Percentiles rank a stretch among this genome's conserved stretches.
These are phyloP conservation scores for Helianthus tuberosus DNA, from an alignment of 129 eudicot species.

Conservation along the genomic window DNA sequence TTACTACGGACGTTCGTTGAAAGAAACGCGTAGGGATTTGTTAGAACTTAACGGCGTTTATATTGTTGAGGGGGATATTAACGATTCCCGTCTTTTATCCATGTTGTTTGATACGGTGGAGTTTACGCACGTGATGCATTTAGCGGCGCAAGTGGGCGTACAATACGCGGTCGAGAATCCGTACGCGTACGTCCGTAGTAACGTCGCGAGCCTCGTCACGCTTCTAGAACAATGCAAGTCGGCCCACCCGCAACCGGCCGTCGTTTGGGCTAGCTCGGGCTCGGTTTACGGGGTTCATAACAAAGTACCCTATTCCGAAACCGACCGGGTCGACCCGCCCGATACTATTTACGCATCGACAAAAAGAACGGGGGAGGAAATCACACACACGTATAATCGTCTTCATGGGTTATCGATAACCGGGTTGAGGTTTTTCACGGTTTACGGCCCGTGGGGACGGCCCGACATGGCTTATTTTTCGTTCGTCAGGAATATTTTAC, in stretches of 20 bases:
- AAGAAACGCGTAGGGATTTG: constrained; percentile 32
- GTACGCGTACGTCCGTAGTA: constrained; percentile 47
- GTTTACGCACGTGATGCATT: constrained; percentile 64
- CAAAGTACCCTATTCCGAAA: constrained; percentile 49
- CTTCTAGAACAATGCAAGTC: constrained; percentile 48
- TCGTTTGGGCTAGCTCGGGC: constrained; percentile 64
- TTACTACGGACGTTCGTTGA: constrained; percentile 46
- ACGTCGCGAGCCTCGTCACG: constrained; percentile 48
- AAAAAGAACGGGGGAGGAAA: constrained; percentile 56
- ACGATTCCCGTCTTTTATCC: constrained; percentile 40
- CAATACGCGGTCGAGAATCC: constrained; percentile 60
- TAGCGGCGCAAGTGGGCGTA: constrained; percentile 66
- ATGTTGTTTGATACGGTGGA: constrained; percentile 41
- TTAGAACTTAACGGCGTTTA: constrained; percentile 34
- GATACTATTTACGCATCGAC: constrained; percentile 63
- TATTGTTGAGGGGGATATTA: constrained; percentile 58
- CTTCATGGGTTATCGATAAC: constrained; percentile 56
- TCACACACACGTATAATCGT: constrained; percentile 52
- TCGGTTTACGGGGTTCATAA: constrained; percentile 53
- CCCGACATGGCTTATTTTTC: constrained; percentile 69
- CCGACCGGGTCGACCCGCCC: constrained; percentile 51
- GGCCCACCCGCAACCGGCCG: constrained; percentile 48
- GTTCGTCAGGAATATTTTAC: constrained; percentile 37
- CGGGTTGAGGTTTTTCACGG: constrained; percentile 58
- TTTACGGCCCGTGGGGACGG: constrained; percentile 67